Percentiles rank a stretch among this genome's conserved stretches.
Conservation (phyloP, 2,329 filamentous ascomycete genomes). For the Dryadomyces quercus-mongolicae region DNA sequence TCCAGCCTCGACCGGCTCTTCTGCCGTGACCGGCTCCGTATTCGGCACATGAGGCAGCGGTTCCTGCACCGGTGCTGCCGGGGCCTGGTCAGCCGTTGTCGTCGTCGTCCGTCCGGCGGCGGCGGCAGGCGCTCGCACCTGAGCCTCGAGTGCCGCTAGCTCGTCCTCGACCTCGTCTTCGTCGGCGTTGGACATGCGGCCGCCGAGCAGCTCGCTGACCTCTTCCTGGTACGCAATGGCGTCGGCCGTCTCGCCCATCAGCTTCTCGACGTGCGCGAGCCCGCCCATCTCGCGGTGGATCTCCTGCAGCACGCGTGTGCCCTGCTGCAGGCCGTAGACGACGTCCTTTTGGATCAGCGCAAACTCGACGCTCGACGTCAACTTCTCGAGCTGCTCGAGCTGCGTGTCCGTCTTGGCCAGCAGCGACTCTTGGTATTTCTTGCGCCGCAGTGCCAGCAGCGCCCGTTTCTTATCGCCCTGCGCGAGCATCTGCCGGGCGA, state of each 20-base stretch:
- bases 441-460: slow-evolving; percentile 76
- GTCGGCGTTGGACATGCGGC: slow-evolving; percentile 82
- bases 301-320: slow-evolving; percentile 75
- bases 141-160: slow-evolving; percentile 65
- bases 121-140: slow-evolving; percentile 25
- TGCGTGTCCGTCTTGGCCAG: slow-evolving; percentile 83
- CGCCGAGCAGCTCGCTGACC: slow-evolving; percentile 80
- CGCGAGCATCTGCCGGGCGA: slow-evolving; percentile 72
- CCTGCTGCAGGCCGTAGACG: slow-evolving; percentile 82
- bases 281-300: slow-evolving; percentile 96
- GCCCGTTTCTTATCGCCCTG: slow-evolving; percentile 70
- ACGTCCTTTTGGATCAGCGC: slow-evolving; percentile 95
- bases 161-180: slow-evolving; percentile 98
- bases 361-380: slow-evolving; percentile 87
- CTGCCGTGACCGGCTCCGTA: slow-evolving; percentile 6
- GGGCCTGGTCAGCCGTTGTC: slow-evolving; percentile 13
- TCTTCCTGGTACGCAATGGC: slow-evolving; percentile 91
- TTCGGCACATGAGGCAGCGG: slow-evolving; percentile 47
- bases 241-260: slow-evolving; percentile 87
- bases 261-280: slow-evolving; percentile 82
- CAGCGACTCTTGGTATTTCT: slow-evolving; percentile 93
- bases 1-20: not conserved
- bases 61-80: slow-evolving; percentile 3
- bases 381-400: slow-evolving; percentile 82
- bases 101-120: too few relatives aligned